Conservation (phyloP, 768 basidiomycete genomes). For the Russula dissimulans region DNA sequence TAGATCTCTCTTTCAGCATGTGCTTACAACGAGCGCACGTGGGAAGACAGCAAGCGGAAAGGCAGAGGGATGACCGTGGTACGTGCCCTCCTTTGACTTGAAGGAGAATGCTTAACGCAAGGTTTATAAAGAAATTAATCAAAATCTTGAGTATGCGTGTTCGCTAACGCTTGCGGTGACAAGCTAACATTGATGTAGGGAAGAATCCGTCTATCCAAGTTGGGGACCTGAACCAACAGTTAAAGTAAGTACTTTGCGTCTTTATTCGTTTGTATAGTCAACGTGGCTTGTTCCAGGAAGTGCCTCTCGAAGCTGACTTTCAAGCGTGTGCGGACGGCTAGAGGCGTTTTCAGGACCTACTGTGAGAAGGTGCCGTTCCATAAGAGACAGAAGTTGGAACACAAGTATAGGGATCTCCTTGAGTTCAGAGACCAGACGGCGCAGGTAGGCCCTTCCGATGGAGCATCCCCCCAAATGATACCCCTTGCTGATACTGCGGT, state of each 20-base stretch:
- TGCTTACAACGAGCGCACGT: background rate
- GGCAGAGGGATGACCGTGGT: conserved; percentile 14
- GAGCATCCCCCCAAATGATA: background rate
- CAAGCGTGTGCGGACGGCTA: background rate
- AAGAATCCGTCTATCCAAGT: conserved; percentile 1
- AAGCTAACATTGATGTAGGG: background rate
- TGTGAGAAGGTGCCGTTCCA: background rate
- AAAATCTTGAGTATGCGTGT: background rate
- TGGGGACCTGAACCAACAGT: background rate
- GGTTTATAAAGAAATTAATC: background rate
- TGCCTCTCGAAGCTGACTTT: background rate
- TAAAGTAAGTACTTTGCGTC: background rate
- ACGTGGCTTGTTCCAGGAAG: background rate
- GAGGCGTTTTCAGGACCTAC: background rate
- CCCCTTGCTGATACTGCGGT: background rate
- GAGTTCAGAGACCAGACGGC: conserved; percentile 1
- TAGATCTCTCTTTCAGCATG: conserved; percentile 16
- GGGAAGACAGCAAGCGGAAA: conserved; percentile 5
- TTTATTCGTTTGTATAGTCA: background rate
- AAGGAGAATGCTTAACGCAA: background rate
- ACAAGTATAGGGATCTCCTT: background rate
- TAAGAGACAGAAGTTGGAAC: background rate
- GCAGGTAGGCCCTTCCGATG: background rate
- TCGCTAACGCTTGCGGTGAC: background rate
- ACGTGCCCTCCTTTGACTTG: background rate